These are phyloP conservation scores for Cucumis cinereus DNA, from an alignment of 306 rosid species.

Conservation along the genomic window DNA sequence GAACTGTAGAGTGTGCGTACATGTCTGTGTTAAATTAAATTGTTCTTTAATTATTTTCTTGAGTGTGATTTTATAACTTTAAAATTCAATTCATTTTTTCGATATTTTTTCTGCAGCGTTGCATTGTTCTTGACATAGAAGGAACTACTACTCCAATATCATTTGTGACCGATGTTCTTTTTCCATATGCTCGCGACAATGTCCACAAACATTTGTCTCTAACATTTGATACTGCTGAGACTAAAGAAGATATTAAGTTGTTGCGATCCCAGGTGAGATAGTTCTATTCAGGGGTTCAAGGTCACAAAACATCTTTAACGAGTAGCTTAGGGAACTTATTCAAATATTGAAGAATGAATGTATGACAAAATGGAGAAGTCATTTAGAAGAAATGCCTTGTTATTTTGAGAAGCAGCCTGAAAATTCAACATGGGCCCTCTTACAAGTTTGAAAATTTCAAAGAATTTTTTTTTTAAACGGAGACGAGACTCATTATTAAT, in stretches of 20 bases:
- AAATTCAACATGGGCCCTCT: neutral
- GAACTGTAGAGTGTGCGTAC: neutral
- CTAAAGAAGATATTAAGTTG: slow-evolving; percentile 67
- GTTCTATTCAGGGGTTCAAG: neutral
- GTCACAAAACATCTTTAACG: neutral
- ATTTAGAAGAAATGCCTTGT: neutral
- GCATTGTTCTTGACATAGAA: slow-evolving; percentile 94
- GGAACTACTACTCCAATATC: slow-evolving; percentile 99
- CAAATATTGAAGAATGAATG: neutral
- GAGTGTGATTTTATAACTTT: neutral
- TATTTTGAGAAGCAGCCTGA: neutral
- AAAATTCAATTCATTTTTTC: slow-evolving; percentile 1
- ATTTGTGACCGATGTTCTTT: slow-evolving; percentile 87
- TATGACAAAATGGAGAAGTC: neutral
- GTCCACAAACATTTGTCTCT: slow-evolving; percentile 73
- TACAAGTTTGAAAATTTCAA: neutral
- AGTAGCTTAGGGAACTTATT: neutral
- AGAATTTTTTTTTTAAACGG: no score
- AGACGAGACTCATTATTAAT: no score
- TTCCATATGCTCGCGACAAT: slow-evolving; percentile 84
- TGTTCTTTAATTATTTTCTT: neutral
- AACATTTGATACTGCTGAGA: slow-evolving; percentile 64
- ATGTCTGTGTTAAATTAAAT: neutral
- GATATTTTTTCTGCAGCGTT: slow-evolving; percentile 39
- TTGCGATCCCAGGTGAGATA: slow-evolving; percentile 58